phyloP scores from a whole-genome alignment of 208 protist genomes.

The Acanthamoeba quina region DNA sequence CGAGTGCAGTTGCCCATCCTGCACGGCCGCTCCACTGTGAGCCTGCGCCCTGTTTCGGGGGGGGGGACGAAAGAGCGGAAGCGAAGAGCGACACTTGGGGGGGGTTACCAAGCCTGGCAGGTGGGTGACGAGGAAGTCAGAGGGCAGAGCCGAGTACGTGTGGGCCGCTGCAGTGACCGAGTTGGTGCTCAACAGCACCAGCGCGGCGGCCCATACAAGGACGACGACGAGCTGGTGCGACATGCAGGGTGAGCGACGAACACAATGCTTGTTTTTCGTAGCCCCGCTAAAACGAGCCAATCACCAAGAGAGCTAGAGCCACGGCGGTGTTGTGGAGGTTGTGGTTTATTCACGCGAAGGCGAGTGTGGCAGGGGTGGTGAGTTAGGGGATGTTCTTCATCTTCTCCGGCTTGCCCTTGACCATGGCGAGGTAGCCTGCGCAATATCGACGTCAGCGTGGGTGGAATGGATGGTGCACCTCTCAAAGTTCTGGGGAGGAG shows the following conservation, averaged over 20 bases:
- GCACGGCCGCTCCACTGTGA: too few relatives aligned
- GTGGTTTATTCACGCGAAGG: background rate
- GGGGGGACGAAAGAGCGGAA: background rate
- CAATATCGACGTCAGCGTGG: background rate
- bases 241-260: too few relatives aligned
- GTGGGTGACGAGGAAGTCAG: slow-evolving; percentile 49
- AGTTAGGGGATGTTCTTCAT: slow-evolving; percentile 59
- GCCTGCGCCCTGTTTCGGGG: too few relatives aligned
- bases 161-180: too few relatives aligned
- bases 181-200: too few relatives aligned
- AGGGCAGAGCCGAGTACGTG: too few relatives aligned
- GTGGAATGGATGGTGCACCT: background rate
- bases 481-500: background rate
- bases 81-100: background rate
- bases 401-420: slow-evolving; percentile 47
- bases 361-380: background rate
- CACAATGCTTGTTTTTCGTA: too few relatives aligned
- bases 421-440: slow-evolving; percentile 47
- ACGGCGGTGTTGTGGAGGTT: background rate
- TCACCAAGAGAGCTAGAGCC: too few relatives aligned
- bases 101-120: slow-evolving; percentile 32
- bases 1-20: slow-evolving; percentile 8
- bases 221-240: too few relatives aligned
- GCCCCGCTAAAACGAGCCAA: too few relatives aligned
- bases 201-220: too few relatives aligned